A percentile compares a stretch with the other conserved stretches of the same genome.
Conservation (phyloP, 2,329 filamentous ascomycete genomes). For the Laburnicola sp. region DNA sequence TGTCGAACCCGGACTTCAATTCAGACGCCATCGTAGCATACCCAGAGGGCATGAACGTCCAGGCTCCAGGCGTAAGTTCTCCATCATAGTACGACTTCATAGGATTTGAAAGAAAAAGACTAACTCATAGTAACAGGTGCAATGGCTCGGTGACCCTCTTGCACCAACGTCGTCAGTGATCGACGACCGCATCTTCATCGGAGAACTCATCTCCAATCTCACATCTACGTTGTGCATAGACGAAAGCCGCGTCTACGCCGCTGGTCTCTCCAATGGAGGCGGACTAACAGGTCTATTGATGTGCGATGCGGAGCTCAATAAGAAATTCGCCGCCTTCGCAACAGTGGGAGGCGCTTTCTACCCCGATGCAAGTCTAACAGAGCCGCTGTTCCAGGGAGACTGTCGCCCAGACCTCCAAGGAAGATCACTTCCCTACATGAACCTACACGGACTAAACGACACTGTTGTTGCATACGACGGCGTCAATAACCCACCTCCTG, state of each 20-base stretch:
- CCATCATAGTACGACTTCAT: too few relatives aligned
- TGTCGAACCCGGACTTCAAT: constrained; percentile 27
- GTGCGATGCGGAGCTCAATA: constrained; percentile 47
- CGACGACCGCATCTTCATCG: constrained; percentile 51
- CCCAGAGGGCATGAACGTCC: constrained; percentile 23
- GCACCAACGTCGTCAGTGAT: constrained; percentile 34
- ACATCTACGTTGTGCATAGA: constrained; percentile 50
- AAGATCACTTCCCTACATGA: constrained; percentile 20
- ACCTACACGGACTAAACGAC: constrained; percentile 28
- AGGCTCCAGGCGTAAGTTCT: constrained; percentile 23
- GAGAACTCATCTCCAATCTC: constrained; percentile 46
- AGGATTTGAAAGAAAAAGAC: background rate
- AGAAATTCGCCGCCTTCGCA: constrained; percentile 53
- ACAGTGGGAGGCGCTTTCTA: constrained; percentile 52
- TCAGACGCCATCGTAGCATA: constrained; percentile 24
- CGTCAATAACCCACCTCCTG: constrained; percentile 15
- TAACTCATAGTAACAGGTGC: constrained; percentile 14
- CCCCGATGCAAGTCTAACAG: constrained; percentile 17
- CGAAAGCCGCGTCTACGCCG: constrained; percentile 47
- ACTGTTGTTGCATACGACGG: constrained; percentile 29
- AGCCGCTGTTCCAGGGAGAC: constrained; percentile 21
- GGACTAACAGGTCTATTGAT: constrained; percentile 53
- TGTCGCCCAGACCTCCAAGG: constrained; percentile 15
- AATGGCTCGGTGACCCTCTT: constrained; percentile 49
- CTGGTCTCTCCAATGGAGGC: constrained; percentile 59